Conservation (phyloP, 352 stramenopile genomes). For the Pythium periplocum region DNA sequence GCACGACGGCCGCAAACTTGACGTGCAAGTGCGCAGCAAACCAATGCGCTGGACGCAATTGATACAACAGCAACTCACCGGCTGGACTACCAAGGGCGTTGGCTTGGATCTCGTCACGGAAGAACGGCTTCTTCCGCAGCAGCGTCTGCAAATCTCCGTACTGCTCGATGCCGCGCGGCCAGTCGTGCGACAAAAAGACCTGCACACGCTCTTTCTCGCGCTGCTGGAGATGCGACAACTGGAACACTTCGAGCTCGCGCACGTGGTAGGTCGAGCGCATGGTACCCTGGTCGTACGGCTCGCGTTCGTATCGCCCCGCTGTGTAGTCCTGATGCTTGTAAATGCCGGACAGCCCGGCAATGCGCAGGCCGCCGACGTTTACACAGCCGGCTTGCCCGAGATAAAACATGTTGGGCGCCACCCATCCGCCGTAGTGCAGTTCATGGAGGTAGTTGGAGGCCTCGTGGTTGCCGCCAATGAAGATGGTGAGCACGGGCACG, state of each 20-base stretch:
- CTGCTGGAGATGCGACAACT: constrained; percentile 95
- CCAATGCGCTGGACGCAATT: constrained; percentile 93
- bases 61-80: constrained; percentile 89
- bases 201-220: constrained; percentile 57
- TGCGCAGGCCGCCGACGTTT: constrained; percentile 88
- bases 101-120: constrained; percentile 91
- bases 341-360: constrained; percentile 97
- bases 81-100: constrained; percentile 94
- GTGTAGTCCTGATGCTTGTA: constrained; percentile 94
- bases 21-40: constrained; percentile 98
- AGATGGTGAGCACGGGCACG: constrained; percentile 94
- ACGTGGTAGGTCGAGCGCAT: constrained; percentile 85
- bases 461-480: constrained; percentile 99
- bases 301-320: constrained; percentile 84
- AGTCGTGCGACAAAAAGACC: constrained; percentile 98
- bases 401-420: constrained; percentile 99
- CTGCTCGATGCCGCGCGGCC: constrained; percentile 95
- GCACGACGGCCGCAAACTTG: constrained; percentile 96
- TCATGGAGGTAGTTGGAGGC: constrained; percentile 96
- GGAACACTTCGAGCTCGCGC: constrained; percentile 90
- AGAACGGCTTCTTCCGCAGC: constrained; percentile 93
- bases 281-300: constrained; percentile 62
- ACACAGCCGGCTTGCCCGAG: constrained; percentile 93
- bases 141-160: constrained; percentile 89
- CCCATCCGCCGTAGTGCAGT: constrained; percentile 97